A percentile compares a stretch with the other conserved stretches of the same genome.
Evolutionary conservation across 805 yeast genomes (phyloP).

Genomic region (Hanseniaspora nectarophila): DNA sequence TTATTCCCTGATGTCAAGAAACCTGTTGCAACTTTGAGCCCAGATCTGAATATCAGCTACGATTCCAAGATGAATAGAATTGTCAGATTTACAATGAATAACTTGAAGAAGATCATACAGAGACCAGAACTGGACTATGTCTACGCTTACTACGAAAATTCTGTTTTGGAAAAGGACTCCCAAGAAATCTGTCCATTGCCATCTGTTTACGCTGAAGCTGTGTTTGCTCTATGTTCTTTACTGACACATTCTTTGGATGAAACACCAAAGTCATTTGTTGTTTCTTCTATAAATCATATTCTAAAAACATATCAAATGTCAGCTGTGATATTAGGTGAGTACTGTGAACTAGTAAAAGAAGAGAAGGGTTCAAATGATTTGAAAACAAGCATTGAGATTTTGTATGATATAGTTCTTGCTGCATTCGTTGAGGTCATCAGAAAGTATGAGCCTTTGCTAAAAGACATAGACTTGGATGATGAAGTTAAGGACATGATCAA

Average conservation of each 20-base stretch:
- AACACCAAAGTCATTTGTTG: constrained; percentile 45
- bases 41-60: constrained; percentile 13
- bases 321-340: constrained; percentile 42
- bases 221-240: constrained; percentile 45
- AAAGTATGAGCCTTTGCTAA: constrained; percentile 49
- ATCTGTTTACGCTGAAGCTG: constrained; percentile 52
- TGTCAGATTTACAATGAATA: background rate
- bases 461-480: constrained; percentile 51
- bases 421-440: constrained; percentile 56
- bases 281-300: constrained; percentile 45
- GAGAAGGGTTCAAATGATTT: constrained; percentile 18
- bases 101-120: background rate
- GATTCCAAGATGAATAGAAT: constrained; percentile 1
- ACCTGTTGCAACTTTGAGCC: constrained; percentile 12
- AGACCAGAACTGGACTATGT: constrained; percentile 19
- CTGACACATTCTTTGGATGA: constrained; percentile 46
- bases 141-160: constrained; percentile 1
- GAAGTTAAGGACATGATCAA: constrained; percentile 57
- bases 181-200: constrained; percentile 51
- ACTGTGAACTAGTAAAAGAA: constrained; percentile 27
- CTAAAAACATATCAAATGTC: constrained; percentile 50
- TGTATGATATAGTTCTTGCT: constrained; percentile 54
- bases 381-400: constrained; percentile 37
- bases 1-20: constrained; percentile 22
- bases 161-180: constrained; percentile 37